phyloP scores from a whole-genome alignment of 2,329 filamentous ascomycete species.

The Fusarium decemcellulare region DNA sequence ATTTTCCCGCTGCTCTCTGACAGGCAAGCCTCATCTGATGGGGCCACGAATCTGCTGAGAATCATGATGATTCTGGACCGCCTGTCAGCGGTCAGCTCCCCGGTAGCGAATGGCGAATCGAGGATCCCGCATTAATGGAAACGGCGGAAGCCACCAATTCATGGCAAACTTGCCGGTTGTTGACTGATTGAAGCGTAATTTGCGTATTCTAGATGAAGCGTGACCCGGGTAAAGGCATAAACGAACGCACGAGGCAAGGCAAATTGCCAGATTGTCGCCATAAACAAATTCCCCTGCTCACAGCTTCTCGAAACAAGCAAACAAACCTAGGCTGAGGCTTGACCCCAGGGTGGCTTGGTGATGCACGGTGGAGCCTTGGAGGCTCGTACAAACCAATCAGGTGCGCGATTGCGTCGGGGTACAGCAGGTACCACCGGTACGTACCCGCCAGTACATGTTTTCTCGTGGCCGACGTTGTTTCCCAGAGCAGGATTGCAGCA shows the following conservation, averaged over 20 bases:
- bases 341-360: constrained; percentile 37
- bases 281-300: neutral
- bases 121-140: neutral
- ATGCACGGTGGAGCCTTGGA: constrained; percentile 3
- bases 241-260: too few relatives aligned
- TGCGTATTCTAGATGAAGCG: too few relatives aligned
- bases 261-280: neutral
- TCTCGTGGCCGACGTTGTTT: constrained; percentile 26
- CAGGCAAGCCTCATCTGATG: constrained; percentile 18
- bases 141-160: neutral
- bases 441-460: constrained; percentile 44
- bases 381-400: constrained; percentile 27
- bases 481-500: constrained; percentile 15
- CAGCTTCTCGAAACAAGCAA: constrained; percentile 1
- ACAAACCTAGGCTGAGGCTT: constrained; percentile 28
- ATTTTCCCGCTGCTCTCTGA: constrained; percentile 7
- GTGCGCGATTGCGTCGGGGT: constrained; percentile 20
- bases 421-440: constrained; percentile 29
- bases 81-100: neutral
- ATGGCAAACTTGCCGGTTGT: neutral
- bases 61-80: constrained; percentile 9
- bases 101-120: neutral
- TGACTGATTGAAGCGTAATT: neutral
- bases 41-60: constrained; percentile 9
- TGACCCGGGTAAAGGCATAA: too few relatives aligned